A percentile compares a stretch with the other conserved stretches of the same genome.
Conservation (phyloP, 1,139 yeast genomes). For the Yamadazyma conglobata region DNA sequence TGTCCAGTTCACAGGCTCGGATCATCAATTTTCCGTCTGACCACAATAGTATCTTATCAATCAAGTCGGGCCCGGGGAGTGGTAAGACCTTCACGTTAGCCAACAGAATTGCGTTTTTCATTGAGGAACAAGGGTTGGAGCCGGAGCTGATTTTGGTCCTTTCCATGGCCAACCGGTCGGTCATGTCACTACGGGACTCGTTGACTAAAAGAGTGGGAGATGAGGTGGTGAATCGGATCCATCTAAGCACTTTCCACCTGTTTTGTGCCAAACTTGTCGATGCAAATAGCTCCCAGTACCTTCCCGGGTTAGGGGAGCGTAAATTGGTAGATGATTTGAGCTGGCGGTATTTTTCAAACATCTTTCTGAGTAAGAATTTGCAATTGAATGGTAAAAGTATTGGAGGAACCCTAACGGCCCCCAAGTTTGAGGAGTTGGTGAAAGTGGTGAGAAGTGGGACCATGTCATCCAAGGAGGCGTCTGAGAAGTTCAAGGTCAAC, state of each 20-base stretch:
- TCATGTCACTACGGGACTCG: constrained; percentile 44
- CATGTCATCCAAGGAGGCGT: constrained; percentile 22
- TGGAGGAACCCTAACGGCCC: constrained; percentile 25
- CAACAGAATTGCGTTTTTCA: constrained; percentile 48
- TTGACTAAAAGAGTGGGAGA: constrained; percentile 33
- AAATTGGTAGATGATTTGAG: constrained; percentile 49
- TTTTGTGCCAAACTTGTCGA: constrained; percentile 50
- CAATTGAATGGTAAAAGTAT: constrained; percentile 21
- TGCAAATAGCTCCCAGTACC: constrained; percentile 27
- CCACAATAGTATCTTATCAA: constrained; percentile 39
- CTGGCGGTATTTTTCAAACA: constrained; percentile 42
- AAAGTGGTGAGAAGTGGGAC: constrained; percentile 29
- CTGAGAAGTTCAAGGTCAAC: constrained; percentile 21
- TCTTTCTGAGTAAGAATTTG: constrained; percentile 28
- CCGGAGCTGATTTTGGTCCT: constrained; percentile 60
- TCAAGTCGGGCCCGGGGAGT: constrained; percentile 72
- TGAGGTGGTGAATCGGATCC: constrained; percentile 29
- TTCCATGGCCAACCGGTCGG: constrained; percentile 71
- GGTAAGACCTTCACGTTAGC: constrained; percentile 70
- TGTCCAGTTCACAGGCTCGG: constrained; percentile 29
- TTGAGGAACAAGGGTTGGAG: constrained; percentile 31
- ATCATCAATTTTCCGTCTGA: constrained; percentile 35
- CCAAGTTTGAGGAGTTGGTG: constrained; percentile 30
- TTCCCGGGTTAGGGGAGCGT: constrained; percentile 24
- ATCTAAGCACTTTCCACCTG: constrained; percentile 61